Base-by-base conservation (phyloP, 1,284 basidiomycete species). In the Naganishia liquefaciens region DNA sequence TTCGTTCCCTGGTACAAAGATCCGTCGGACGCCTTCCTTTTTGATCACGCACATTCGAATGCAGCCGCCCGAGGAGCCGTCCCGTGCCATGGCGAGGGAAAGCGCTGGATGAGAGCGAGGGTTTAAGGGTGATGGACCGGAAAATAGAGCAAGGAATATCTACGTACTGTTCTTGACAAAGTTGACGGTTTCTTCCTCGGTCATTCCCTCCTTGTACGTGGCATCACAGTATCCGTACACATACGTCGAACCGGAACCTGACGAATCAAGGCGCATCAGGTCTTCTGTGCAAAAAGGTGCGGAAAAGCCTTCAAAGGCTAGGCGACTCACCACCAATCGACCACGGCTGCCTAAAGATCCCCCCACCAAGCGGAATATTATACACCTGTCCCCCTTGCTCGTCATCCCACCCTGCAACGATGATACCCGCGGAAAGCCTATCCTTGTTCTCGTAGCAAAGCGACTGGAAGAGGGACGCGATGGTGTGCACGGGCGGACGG, bases 211-310 rank as follows among this genome's bases (percentile, higher is more conserved):
- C 76, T 86, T 82, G 80, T 91, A 99, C n/a, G 93, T 98, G 33
- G 96, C 92, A 78, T 99, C 96, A 76, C 96, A 99, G 81, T 96
- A 99, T 54, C 95, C 96, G 75, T 99, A 99, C 21, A 99, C 93
- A 77, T 98, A 99, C 13, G 93, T 92, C 47, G 93, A 97, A 17
- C 96, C 96, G 63, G 93, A 96, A 39, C 92, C 91, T 92, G 68
- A n/a, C 51, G 21, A 3, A 28, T 1, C 17, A 9, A 51, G 25
- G 27, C 11, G 57, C 15, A n/a, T 50, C 25, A 39, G 28, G 3
- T 30, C 30, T 21, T 15, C 27, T 49, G 21, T 3, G 21, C 39
- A 27, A 6, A 11, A n/a, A n/a, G n/a, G n/a, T n/a, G n/a, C n/a
- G n/a, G n/a, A n/a, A n/a, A 27, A 6, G 11, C 17, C 21, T 40